Evolutionary conservation across 2,329 filamentous ascomycete genomes (phyloP), one percentile per base, ranked within the genome.

Genomic region (Ophiostoma sp.): DNA sequence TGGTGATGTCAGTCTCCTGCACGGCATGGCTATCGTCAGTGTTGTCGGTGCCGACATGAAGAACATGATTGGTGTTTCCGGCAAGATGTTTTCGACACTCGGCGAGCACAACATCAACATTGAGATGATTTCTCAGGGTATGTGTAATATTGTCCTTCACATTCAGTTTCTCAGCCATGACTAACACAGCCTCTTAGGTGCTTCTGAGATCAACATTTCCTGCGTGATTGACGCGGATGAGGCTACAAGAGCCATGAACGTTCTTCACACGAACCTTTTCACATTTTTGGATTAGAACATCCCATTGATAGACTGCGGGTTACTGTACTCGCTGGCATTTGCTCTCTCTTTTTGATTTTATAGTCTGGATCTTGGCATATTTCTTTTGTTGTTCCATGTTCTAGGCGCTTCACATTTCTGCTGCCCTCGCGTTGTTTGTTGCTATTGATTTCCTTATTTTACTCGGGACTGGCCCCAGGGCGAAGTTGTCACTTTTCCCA

Each of bases 121-220:
- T 74, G 95, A 99, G 81, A 99, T 99, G 95, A 99, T 99, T 73
- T 97, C 92, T 38, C 95, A 99, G 81, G 95, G 95, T 94, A 83
- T 75, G 83, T 38, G 27, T 45, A 47, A 3, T 67, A 11, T 42
- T 11, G 44, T 36, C 12, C 12, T 47, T 27, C 14, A 0, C 16
- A n/a, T 66, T 42, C 41, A 44, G 73, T 69, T 5, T 12, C 40
- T 62, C 11, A 62, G 16, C 12, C 58, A 27, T 9, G 55, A 62
- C 42, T 62, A 44, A 60, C 27, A 52, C 27, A 27, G 27, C 27
- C 4, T 42, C 2, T 1, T 73, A 96, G 93, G 93, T 75, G 95
- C 95, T 40, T 97, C 93, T 77, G 95, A 99, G 82, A 99, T 99
- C 80, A 99, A 98, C 78, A 99, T 99, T 70, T 97, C 93, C 11